Evolutionary conservation across 371 early-diverging fungal species (phyloP).

Genomic region (Mortierella sp.): DNA sequence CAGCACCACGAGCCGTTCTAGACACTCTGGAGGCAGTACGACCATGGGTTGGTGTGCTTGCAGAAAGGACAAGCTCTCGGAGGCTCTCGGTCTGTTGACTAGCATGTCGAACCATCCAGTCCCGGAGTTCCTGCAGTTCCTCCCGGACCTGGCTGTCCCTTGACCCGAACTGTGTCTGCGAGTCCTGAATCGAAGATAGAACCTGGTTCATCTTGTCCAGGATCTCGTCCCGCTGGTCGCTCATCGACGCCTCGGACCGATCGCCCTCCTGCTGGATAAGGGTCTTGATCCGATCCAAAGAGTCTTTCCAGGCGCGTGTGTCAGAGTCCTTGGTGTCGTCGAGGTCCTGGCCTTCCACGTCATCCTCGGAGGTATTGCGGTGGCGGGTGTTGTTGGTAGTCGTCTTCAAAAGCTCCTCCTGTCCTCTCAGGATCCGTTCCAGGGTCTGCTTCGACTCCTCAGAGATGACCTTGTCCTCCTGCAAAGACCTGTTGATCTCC

Average conservation of each 20-base stretch:
- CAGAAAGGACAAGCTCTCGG: constrained; percentile 38
- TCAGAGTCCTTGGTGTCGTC: background rate
- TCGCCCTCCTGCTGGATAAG: constrained; percentile 36
- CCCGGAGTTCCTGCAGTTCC: constrained; percentile 44
- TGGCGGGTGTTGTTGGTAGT: background rate
- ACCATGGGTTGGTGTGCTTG: background rate
- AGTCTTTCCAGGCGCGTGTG: background rate
- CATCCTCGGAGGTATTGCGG: background rate
- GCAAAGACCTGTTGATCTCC: background rate
- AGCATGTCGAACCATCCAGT: constrained; percentile 49
- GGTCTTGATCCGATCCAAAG: constrained; percentile 29
- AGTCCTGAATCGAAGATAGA: constrained; percentile 35
- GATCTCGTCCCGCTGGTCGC: constrained; percentile 50
- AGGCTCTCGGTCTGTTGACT: constrained; percentile 46
- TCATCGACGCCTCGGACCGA: constrained; percentile 33
- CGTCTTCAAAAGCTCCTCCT: background rate
- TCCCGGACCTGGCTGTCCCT: constrained; percentile 24
- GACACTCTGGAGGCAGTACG: background rate
- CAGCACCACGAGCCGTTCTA: background rate
- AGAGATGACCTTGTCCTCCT: background rate
- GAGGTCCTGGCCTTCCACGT: background rate
- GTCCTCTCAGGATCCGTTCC: constrained; percentile 8
- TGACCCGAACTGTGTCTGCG: constrained; percentile 7
- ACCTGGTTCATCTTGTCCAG: constrained; percentile 38
- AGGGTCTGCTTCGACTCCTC: background rate